These are phyloP conservation scores for Arthroderma sp. DNA, from an alignment of 2,329 filamentous ascomycete species.

Conservation along the genomic window DNA sequence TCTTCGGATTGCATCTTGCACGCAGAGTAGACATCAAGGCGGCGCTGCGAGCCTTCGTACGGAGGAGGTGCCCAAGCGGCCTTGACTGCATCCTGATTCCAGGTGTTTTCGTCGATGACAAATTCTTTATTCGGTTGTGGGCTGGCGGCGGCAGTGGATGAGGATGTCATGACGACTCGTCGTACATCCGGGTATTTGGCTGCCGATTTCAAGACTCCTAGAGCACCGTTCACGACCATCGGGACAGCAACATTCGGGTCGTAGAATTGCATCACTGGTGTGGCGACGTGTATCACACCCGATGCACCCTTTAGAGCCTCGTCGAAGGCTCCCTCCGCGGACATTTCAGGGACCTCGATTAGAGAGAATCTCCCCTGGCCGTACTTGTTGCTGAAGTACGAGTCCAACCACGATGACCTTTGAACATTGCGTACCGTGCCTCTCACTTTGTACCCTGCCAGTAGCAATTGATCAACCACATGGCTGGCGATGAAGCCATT, in stretches of 20 bases:
- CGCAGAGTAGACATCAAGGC: slow-evolving; percentile 30
- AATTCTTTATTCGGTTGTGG: slow-evolving; percentile 21
- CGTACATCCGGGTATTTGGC: slow-evolving; percentile 18
- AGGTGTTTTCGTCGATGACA: slow-evolving; percentile 12
- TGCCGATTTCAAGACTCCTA: neutral
- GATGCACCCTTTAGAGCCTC: slow-evolving; percentile 3
- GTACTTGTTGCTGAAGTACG: neutral
- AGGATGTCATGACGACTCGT: slow-evolving; percentile 34
- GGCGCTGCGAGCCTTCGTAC: slow-evolving; percentile 15
- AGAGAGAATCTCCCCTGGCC: neutral
- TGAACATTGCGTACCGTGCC: slow-evolving; percentile 28
- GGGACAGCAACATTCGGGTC: slow-evolving; percentile 2
- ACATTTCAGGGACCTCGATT: neutral
- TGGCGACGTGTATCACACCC: slow-evolving; percentile 2
- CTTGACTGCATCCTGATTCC: slow-evolving; percentile 25
- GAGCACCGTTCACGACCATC: neutral
- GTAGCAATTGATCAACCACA: slow-evolving; percentile 28
- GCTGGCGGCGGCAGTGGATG: slow-evolving; percentile 22
- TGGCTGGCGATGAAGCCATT: slow-evolving; percentile 36
- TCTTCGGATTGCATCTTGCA: slow-evolving; percentile 37
- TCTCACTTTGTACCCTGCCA: slow-evolving; percentile 31
- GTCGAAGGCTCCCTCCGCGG: neutral
- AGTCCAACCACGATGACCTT: neutral
- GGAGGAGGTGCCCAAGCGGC: slow-evolving; percentile 19
- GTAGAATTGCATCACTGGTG: neutral